Evolutionary conservation across 2,329 filamentous ascomycete genomes (phyloP).

Genomic region (Westerdykella ornata): DNA sequence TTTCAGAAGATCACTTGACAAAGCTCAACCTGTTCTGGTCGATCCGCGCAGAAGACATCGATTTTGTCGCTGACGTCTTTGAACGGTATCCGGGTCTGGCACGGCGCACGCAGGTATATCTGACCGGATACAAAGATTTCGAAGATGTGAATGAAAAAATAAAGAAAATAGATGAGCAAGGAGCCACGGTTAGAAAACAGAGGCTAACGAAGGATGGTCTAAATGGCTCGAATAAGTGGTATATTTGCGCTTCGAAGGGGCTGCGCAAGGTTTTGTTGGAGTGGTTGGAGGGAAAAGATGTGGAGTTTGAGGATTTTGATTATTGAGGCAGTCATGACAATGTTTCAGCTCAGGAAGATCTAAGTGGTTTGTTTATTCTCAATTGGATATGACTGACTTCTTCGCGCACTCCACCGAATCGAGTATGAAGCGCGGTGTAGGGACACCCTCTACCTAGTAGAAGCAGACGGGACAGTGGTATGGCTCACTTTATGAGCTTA

Average conservation of each 20-base stretch:
- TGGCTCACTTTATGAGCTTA: too few species aligned
- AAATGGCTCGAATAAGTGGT: slow-evolving; percentile 43
- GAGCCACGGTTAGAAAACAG: slow-evolving; percentile 37
- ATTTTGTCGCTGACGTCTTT: slow-evolving; percentile 56
- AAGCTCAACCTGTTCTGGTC: slow-evolving; percentile 62
- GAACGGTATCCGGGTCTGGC: slow-evolving; percentile 48
- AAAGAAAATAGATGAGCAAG: slow-evolving; percentile 24
- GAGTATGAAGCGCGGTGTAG: too few species aligned
- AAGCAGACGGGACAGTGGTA: too few species aligned
- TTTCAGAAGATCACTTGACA: slow-evolving; percentile 12
- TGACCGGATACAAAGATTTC: slow-evolving; percentile 47
- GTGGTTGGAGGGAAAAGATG: slow-evolving; percentile 45
- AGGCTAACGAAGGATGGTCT: slow-evolving; percentile 45
- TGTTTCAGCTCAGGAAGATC: too few species aligned
- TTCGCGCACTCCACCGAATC: too few species aligned
- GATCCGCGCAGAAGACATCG: slow-evolving; percentile 54
- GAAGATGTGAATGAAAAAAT: slow-evolving; percentile 28
- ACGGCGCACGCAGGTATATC: slow-evolving; percentile 52
- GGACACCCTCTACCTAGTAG: too few species aligned
- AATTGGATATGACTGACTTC: too few species aligned
- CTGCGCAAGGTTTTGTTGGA: slow-evolving; percentile 45
- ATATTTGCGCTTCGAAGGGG: slow-evolving; percentile 51
- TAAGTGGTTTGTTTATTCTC: too few species aligned
- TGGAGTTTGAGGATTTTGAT: slow-evolving; percentile 49
- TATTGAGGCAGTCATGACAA: slow-evolving; percentile 14